Conservation (phyloP, 768 basidiomycete species). For the Russula compacta region DNA sequence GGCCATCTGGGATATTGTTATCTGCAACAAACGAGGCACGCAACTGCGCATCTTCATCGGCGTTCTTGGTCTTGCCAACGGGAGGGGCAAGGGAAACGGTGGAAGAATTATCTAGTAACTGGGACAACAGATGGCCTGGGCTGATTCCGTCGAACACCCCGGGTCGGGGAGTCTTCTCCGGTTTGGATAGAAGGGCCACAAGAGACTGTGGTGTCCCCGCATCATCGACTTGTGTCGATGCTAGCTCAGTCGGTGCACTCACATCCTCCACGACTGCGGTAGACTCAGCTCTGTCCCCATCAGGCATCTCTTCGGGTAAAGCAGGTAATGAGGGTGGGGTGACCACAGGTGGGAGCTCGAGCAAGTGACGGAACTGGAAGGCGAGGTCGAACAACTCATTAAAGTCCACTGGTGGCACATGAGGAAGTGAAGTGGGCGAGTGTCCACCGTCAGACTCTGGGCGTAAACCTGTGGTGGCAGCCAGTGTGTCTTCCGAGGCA, state of each 20-base stretch:
- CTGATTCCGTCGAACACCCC: slow-evolving; percentile 8
- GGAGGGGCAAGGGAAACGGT: slow-evolving; percentile 1
- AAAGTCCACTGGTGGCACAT: slow-evolving; percentile 18
- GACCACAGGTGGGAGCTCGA: slow-evolving; percentile 15
- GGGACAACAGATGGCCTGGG: slow-evolving; percentile 13
- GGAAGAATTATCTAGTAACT: slow-evolving; percentile 13
- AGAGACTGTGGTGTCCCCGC: slow-evolving; percentile 4
- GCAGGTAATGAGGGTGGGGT: slow-evolving; percentile 2
- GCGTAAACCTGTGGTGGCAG: neutral
- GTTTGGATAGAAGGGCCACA: slow-evolving; percentile 13
- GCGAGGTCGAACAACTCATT: slow-evolving; percentile 20
- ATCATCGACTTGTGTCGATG: slow-evolving; percentile 9
- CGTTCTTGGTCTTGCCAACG: neutral
- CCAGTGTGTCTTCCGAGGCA: neutral
- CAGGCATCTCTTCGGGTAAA: neutral
- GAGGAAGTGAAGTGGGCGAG: slow-evolving; percentile 13
- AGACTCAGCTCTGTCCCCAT: neutral
- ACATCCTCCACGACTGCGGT: neutral
- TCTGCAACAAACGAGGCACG: slow-evolving; percentile 55
- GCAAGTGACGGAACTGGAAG: slow-evolving; percentile 19
- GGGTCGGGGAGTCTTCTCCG: slow-evolving; percentile 7
- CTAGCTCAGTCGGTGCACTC: slow-evolving; percentile 12
- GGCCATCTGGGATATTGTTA: slow-evolving; percentile 65
- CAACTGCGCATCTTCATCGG: slow-evolving; percentile 25
- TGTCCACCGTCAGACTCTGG: neutral